Percentiles rank a stretch among this genome's conserved stretches.
Evolutionary conservation across 2,329 filamentous ascomycete species (phyloP).

Genomic region (Penicillium sp.): DNA sequence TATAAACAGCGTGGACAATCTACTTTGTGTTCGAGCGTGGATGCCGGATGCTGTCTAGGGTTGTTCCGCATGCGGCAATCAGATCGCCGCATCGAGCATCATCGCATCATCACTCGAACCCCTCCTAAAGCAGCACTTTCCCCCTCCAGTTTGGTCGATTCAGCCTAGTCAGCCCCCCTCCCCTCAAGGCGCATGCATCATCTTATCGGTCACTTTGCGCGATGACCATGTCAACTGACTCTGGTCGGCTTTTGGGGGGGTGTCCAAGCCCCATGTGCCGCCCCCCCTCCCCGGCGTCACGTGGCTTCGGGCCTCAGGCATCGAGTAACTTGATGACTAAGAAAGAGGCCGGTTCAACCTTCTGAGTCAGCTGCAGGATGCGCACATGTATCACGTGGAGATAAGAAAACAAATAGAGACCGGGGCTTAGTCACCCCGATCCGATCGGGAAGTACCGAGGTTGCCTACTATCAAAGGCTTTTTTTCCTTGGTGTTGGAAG

Average conservation of each 20-base stretch:
- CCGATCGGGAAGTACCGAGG: constrained; percentile 23
- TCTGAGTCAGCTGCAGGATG: neutral
- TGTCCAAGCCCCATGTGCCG: constrained; percentile 22
- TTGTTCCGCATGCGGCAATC: constrained; percentile 34
- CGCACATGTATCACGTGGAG: constrained; percentile 8
- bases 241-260: neutral
- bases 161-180: neutral
- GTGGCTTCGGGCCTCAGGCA: neutral
- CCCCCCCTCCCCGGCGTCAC: neutral
- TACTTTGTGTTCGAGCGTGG: constrained; percentile 6
- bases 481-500: neutral
- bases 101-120: constrained; percentile 26
- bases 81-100: constrained; percentile 32
- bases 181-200: constrained; percentile 7
- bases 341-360: too few relatives aligned
- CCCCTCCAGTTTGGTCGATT: neutral
- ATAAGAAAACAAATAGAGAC: constrained; percentile 3
- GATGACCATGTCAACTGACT: constrained; percentile 31
- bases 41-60: constrained; percentile 21
- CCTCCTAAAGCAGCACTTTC: neutral
- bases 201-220: neutral
- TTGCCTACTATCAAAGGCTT: constrained; percentile 16
- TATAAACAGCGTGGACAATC: constrained; percentile 3
- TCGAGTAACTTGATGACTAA: neutral
- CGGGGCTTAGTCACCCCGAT: neutral